A percentile compares a stretch with the other conserved stretches of the same genome.
These are phyloP conservation scores for Mycena epipterygia DNA, from an alignment of 768 basidiomycete genomes.

Conservation along the genomic window DNA sequence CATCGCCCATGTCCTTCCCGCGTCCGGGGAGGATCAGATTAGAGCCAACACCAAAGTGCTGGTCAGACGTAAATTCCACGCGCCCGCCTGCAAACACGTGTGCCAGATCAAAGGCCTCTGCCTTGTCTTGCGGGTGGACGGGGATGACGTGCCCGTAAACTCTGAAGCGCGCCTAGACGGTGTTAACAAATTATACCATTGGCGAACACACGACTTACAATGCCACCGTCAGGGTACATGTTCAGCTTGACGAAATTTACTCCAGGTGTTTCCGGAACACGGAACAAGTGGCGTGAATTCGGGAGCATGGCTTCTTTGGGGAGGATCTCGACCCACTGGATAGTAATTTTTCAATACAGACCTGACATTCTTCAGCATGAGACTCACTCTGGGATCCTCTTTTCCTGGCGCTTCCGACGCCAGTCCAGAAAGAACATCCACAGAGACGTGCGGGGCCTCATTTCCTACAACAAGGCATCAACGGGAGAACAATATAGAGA, in stretches of 20 bases:
- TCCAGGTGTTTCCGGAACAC: conserved; percentile 63
- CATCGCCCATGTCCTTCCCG: conserved; percentile 96
- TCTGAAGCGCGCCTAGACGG: conserved; percentile 87
- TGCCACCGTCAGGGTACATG: conserved; percentile 98
- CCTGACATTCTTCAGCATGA: neutral
- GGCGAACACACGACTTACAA: conserved; percentile 66
- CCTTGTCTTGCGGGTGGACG: conserved; percentile 64
- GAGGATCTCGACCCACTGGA: conserved; percentile 87
- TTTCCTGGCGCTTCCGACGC: conserved; percentile 58
- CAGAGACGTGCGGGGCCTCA: conserved; percentile 86
- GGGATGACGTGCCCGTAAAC: conserved; percentile 87
- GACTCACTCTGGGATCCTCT: conserved; percentile 68
- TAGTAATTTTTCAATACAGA: neutral
- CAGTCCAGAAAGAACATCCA: conserved; percentile 69
- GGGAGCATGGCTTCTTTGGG: conserved; percentile 85
- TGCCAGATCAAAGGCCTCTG: conserved; percentile 82
- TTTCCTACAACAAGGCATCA: conserved; percentile 66
- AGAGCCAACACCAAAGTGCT: conserved; percentile 93
- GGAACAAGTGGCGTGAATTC: conserved; percentile 90
- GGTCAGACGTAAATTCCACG: conserved; percentile 89
- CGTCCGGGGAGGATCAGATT: conserved; percentile 94
- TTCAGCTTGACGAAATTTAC: conserved; percentile 90
- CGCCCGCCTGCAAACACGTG: conserved; percentile 92
- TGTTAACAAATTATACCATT: conserved; percentile 9
- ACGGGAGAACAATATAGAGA: conserved; percentile 12